These are phyloP conservation scores for Peronosclerospora sorghi DNA, from an alignment of 352 stramenopile genomes.

Conservation along the genomic window DNA sequence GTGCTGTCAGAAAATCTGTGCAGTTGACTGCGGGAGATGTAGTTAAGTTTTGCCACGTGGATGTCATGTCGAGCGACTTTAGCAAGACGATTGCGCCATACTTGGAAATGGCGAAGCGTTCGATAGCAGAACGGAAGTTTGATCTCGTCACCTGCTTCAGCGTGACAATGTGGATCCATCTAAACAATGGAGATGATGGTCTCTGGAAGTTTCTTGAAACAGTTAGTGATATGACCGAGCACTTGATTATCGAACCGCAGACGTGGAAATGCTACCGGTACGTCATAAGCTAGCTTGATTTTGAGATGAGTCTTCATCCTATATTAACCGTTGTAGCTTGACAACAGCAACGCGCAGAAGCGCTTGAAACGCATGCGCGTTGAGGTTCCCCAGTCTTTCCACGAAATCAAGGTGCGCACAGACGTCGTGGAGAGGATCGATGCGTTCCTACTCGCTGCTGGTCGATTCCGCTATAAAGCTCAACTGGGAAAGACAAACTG, in stretches of 20 bases:
- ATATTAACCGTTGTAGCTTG: constrained; percentile 2
- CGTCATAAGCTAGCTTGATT: constrained; percentile 6
- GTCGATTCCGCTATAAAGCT: constrained; percentile 51
- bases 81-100: constrained; percentile 31
- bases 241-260: constrained; percentile 73
- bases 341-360: constrained; percentile 52
- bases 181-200: constrained; percentile 77
- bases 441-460: constrained; percentile 38
- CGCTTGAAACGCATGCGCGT: constrained; percentile 44
- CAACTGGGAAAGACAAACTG: constrained; percentile 74
- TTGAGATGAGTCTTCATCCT: background rate
- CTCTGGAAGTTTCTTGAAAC: constrained; percentile 60
- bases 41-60: constrained; percentile 41
- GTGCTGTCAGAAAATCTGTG: constrained; percentile 34
- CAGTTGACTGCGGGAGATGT: constrained; percentile 16
- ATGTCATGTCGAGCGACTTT: constrained; percentile 47
- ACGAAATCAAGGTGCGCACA: constrained; percentile 40
- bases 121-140: constrained; percentile 31
- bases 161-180: constrained; percentile 84
- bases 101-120: constrained; percentile 29
- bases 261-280: constrained; percentile 82
- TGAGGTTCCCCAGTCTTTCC: constrained; percentile 45
- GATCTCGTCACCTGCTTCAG: constrained; percentile 74
- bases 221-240: constrained; percentile 44
- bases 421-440: constrained; percentile 64